Percentiles rank a stretch among this genome's conserved stretches.
Evolutionary conservation across 176 grass and related monocot species (phyloP).

Genomic region (Paspalum notatum): DNA sequence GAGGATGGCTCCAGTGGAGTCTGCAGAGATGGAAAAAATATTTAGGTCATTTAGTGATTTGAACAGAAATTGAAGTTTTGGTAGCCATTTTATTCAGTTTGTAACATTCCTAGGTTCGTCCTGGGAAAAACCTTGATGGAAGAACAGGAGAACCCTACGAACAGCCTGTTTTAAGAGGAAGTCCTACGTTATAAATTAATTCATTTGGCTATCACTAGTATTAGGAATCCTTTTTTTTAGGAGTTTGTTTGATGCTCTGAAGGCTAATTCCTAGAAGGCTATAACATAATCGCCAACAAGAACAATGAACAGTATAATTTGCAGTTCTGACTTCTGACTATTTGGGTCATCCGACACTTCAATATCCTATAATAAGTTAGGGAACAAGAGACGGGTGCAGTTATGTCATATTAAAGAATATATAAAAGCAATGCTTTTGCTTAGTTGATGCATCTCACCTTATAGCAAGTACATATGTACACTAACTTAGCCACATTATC

Average conservation of each 20-base stretch:
- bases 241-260: conserved; percentile 14
- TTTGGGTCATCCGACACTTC: not conserved
- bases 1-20: conserved; percentile 76
- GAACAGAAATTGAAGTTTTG: not conserved
- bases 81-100: conserved; percentile 18
- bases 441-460: not conserved
- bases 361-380: not conserved
- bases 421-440: not conserved
- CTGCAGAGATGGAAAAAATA: conserved; percentile 44
- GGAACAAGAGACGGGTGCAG: not conserved
- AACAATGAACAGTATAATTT: not conserved
- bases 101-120: not conserved
- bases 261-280: not conserved
- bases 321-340: conserved; percentile 13
- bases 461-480: conserved; percentile 15
- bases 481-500: conserved; percentile 8
- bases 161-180: not conserved
- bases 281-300: not conserved
- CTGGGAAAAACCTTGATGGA: not conserved
- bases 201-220: not conserved
- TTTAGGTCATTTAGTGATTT: conserved; percentile 34
- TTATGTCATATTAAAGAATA: conserved; percentile 15
- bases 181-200: not conserved
- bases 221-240: not conserved
- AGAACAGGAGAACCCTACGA: not conserved